These are phyloP conservation scores for Tillandsia leiboldiana DNA, from an alignment of 176 grass and related monocot species.

Conservation along the genomic window DNA sequence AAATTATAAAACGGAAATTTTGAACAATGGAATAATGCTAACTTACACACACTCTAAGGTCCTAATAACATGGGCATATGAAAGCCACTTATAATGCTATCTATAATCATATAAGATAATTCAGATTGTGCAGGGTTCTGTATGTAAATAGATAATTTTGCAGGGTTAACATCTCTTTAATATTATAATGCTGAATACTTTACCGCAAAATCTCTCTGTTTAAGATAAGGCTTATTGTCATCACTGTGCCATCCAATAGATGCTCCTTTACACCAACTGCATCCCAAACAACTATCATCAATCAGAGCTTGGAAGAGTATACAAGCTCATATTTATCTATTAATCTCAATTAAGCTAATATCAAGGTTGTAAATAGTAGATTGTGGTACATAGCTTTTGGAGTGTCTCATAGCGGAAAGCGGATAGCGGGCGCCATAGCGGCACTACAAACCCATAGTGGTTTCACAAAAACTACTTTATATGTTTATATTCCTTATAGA, in stretches of 20 bases:
- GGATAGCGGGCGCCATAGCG: too few relatives aligned
- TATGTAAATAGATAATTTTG: not conserved
- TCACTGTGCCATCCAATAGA: conserved; percentile 91
- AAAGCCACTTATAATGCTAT: conserved; percentile 2
- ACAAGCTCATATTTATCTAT: not conserved
- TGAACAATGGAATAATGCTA: too few relatives aligned
- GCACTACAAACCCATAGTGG: too few relatives aligned
- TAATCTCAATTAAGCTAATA: not conserved
- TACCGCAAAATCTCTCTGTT: conserved; percentile 80
- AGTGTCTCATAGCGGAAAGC: too few relatives aligned
- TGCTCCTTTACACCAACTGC: conserved; percentile 88
- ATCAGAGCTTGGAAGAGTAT: not conserved
- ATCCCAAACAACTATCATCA: conserved; percentile 9
- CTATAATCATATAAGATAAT: not conserved
- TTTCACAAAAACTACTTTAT: too few relatives aligned
- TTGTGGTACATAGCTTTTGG: too few relatives aligned
- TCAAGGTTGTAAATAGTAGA: too few relatives aligned
- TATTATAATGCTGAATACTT: conserved; percentile 2
- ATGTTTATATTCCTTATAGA: too few relatives aligned
- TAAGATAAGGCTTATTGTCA: conserved; percentile 90
- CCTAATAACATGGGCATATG: not conserved
- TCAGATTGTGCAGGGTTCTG: too few relatives aligned
- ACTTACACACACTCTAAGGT: too few relatives aligned
- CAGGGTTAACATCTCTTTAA: not conserved
- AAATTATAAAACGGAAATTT: too few relatives aligned